Evolutionary conservation across 2,329 filamentous ascomycete species (phyloP), one percentile per base, ranked within the genome.

Genomic region (Emmonsiellopsis sp.): DNA sequence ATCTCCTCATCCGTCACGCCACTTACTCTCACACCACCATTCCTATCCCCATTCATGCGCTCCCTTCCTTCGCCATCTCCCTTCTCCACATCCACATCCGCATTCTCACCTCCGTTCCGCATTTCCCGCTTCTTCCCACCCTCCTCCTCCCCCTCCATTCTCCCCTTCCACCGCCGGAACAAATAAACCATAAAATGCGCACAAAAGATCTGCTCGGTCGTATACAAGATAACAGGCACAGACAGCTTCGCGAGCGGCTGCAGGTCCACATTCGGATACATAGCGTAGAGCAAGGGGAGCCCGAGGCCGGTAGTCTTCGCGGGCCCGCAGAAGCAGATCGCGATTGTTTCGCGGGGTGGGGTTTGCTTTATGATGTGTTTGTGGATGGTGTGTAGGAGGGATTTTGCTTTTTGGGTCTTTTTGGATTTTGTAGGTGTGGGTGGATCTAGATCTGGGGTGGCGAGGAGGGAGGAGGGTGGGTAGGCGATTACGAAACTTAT

Each of bases 291-390:
- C 32, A 88, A 65, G 0, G 85, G 85, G 6, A 88, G 85, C 0
- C 85, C 84, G 54, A 88, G 73, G 2, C 81, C 83, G 1, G 84
- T 84, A 2, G 85, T 87, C 68, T 89, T 89, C 11, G 85, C 85
- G 0, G 85, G 84, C 31, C 82, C 83, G 61, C 84, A 87, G 66
- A 88, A 88, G 60, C 84, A 87, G 11, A 87, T 80, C 0, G 86
- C 84, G 49, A 88, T 79, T 0, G 84, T 79, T 60, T 87, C 81
- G 54, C 79, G 77, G 39, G 77, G 77, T 0, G 77, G 69, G 64
- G 86, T 57, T 31, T 56, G 58, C 37, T 57, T 59, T 40, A 71
- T 65, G 2, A 69, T 46, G n/a, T 55, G 14, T 17, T 39, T 27
- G 21, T 47, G 33, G 27, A 54, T 21, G 21, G 52, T 31, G 14